Evolutionary conservation across 768 basidiomycete species (phyloP).

Genomic region (Porphyrellus cyaneotinctus): DNA sequence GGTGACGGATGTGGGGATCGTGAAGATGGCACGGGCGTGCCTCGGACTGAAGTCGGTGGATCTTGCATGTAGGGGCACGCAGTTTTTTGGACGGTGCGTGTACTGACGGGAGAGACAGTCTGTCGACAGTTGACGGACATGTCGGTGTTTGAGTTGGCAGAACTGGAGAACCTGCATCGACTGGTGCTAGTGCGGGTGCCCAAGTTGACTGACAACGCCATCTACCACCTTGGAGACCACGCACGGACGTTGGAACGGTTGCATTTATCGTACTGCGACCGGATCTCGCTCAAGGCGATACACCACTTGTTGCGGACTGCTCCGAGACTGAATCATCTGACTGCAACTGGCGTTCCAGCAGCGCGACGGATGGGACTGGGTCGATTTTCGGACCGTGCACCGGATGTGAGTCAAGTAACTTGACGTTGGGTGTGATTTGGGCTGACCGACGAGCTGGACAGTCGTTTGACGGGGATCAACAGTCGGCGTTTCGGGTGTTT

Average conservation of each 20-base stretch:
- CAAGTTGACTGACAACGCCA: constrained; percentile 79
- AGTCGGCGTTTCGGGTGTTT: constrained; percentile 75
- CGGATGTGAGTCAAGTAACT: constrained; percentile 45
- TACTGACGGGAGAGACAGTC: constrained; percentile 41
- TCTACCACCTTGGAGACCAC: constrained; percentile 76
- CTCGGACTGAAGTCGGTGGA: constrained; percentile 76
- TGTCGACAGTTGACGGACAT: constrained; percentile 83
- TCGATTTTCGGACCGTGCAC: constrained; percentile 72
- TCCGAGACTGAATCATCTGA: constrained; percentile 64
- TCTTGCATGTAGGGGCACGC: constrained; percentile 65
- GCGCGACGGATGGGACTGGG: constrained; percentile 66
- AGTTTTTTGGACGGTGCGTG: constrained; percentile 1
- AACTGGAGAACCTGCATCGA: constrained; percentile 63
- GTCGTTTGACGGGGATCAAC: constrained; percentile 64
- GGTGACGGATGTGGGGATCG: constrained; percentile 76
- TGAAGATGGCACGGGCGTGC: constrained; percentile 66
- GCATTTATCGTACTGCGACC: constrained; percentile 83
- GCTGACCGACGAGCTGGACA: constrained; percentile 27
- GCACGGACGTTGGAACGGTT: constrained; percentile 67
- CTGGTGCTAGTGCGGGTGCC: constrained; percentile 78
- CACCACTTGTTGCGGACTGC: constrained; percentile 64
- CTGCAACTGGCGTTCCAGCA: constrained; percentile 74
- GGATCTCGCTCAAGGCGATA: constrained; percentile 70
- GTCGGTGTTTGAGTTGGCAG: constrained; percentile 76
- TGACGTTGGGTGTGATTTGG: background rate